Evolutionary conservation across 345 rosid genomes (phyloP).

Genomic region (Brassica rapa): DNA sequence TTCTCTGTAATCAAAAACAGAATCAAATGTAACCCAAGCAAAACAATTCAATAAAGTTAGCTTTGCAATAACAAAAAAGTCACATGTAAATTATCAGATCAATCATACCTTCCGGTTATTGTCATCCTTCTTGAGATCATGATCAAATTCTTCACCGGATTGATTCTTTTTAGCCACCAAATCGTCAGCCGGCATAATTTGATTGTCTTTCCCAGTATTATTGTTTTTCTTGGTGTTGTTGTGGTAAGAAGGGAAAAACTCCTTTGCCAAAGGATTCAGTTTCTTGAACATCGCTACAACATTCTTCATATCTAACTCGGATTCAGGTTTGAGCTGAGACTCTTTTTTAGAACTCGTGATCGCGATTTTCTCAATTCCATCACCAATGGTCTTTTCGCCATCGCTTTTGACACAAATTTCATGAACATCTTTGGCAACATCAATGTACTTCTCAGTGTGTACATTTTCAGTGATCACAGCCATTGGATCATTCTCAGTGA

Average conservation of each 20-base stretch:
- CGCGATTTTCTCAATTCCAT: constrained; percentile 32
- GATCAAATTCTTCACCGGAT: constrained; percentile 33
- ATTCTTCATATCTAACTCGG: constrained; percentile 62
- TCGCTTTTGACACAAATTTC: constrained; percentile 40
- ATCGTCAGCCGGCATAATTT: constrained; percentile 39
- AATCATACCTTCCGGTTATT: constrained; percentile 28
- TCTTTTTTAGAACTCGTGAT: constrained; percentile 47
- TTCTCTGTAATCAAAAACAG: constrained; percentile 50
- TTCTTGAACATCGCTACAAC: constrained; percentile 82
- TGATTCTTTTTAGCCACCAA: constrained; percentile 38
- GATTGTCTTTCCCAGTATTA: constrained; percentile 32
- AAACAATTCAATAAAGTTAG: not conserved
- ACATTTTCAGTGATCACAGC: constrained; percentile 66
- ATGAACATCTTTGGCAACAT: constrained; percentile 43
- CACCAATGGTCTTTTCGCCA: constrained; percentile 16
- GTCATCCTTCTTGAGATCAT: constrained; percentile 39
- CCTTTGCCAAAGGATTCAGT: constrained; percentile 84
- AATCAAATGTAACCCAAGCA: constrained; percentile 4
- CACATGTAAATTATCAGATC: constrained; percentile 1
- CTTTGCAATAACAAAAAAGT: not conserved
- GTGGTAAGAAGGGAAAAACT: constrained; percentile 71
- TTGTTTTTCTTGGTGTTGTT: constrained; percentile 41
- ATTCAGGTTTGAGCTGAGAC: constrained; percentile 52
- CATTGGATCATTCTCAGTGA: constrained; percentile 47
- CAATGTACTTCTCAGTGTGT: constrained; percentile 51